These are phyloP conservation scores for Crithidia mellificae DNA, from an alignment of 208 protist genomes.

Conservation along the genomic window DNA sequence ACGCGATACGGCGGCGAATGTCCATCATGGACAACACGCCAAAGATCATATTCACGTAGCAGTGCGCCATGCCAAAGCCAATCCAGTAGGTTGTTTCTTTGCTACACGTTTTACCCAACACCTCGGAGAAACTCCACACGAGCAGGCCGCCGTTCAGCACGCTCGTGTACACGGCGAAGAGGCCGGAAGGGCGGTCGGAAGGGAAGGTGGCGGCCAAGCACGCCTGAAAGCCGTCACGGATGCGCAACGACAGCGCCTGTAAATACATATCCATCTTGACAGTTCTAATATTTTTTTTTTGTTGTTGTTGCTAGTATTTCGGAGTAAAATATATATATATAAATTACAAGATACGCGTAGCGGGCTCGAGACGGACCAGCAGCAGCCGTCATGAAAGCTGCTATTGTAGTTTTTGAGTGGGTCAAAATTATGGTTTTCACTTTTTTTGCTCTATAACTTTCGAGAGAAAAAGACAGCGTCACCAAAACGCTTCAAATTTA, in stretches of 20 bases:
- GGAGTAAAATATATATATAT: no score
- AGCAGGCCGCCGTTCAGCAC: slow-evolving; percentile 59
- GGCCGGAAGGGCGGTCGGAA: slow-evolving; percentile 66
- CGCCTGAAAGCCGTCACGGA: slow-evolving; percentile 19
- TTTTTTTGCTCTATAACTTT: no score
- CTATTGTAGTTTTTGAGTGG: no score
- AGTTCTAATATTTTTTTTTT: no score
- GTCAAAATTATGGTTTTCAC: no score
- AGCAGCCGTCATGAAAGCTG: no score
- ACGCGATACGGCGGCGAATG: slow-evolving; percentile 44
- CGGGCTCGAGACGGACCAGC: no score
- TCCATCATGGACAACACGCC: slow-evolving; percentile 48
- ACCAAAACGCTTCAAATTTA: no score
- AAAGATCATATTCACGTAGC: slow-evolving; percentile 72
- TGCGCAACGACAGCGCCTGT: slow-evolving; percentile 23
- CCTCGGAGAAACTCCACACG: slow-evolving; percentile 46
- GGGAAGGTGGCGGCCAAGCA: slow-evolving; percentile 43
- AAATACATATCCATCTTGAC: slow-evolving; percentile 31
- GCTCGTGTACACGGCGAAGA: slow-evolving; percentile 51
- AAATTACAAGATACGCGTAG: no score
- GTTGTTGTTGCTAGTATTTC: no score
- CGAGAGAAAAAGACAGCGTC: no score
- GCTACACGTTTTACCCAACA: slow-evolving; percentile 41
- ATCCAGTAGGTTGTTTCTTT: slow-evolving; percentile 24
- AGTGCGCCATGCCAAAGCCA: slow-evolving; percentile 47